Evolutionary conservation across 805 yeast genomes (phyloP).

Genomic region (Metschnikowia hibisci): DNA sequence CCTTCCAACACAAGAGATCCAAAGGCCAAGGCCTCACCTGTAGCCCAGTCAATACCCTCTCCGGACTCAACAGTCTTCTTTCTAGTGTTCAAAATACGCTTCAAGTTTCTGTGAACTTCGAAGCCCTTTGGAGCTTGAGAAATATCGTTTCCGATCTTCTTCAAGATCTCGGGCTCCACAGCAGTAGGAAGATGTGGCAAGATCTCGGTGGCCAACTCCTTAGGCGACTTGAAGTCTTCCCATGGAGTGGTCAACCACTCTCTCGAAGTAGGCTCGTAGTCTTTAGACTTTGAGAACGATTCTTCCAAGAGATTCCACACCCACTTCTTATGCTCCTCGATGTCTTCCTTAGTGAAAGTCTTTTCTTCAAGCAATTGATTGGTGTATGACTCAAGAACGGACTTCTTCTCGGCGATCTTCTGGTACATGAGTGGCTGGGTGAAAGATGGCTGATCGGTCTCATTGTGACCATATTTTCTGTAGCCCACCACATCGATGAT

Average conservation of each 20-base stretch:
- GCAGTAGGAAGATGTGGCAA: constrained; percentile 96
- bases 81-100: constrained; percentile 87
- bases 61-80: constrained; percentile 84
- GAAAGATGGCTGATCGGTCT: constrained; percentile 98
- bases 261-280: constrained; percentile 83
- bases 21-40: constrained; percentile 98
- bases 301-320: constrained; percentile 94
- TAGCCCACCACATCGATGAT: constrained; percentile 96
- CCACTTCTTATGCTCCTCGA: constrained; percentile 96
- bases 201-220: constrained; percentile 91
- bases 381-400: constrained; percentile 82
- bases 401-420: constrained; percentile 81
- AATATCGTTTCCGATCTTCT: constrained; percentile 72
- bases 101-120: constrained; percentile 90
- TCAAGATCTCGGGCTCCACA: constrained; percentile 64
- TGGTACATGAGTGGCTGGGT: constrained; percentile 98
- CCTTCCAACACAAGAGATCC: constrained; percentile 93
- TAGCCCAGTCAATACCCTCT: constrained; percentile 97
- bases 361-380: constrained; percentile 79
- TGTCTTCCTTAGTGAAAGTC: constrained; percentile 82
- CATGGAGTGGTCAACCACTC: constrained; percentile 99
- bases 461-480: constrained; percentile 98
- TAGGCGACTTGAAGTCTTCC: constrained; percentile 98
- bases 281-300: constrained; percentile 82
- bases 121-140: constrained; percentile 85